A percentile compares a stretch with the other conserved stretches of the same genome.
These are phyloP conservation scores for Ascochyta clinopodiicola DNA, from an alignment of 2,329 filamentous ascomycete species.

Conservation along the genomic window DNA sequence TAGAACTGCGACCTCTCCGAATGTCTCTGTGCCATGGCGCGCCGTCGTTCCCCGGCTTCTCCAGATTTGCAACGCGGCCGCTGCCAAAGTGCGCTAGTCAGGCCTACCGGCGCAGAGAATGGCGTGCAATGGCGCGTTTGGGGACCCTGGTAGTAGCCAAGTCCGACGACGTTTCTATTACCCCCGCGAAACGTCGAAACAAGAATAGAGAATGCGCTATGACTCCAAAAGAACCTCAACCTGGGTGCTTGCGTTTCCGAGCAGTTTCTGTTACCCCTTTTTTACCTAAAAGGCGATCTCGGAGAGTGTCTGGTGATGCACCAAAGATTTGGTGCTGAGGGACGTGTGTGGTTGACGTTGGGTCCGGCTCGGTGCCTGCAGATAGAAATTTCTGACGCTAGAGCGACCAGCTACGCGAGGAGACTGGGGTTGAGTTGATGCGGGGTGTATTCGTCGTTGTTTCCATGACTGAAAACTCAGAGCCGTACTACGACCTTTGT, in stretches of 20 bases:
- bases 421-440: slow-evolving; percentile 10
- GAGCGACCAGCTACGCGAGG: slow-evolving; percentile 13
- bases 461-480: background rate
- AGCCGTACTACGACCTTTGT: background rate
- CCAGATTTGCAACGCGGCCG: slow-evolving; percentile 22
- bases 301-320: slow-evolving; percentile 31
- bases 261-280: slow-evolving; percentile 38
- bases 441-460: background rate
- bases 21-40: slow-evolving; percentile 16
- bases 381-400: slow-evolving; percentile 27
- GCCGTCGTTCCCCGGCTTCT: slow-evolving; percentile 18
- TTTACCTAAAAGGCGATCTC: slow-evolving; percentile 34
- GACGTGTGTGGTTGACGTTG: slow-evolving; percentile 29
- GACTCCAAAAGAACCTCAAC: slow-evolving; percentile 24
- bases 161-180: slow-evolving; percentile 26
- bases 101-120: slow-evolving; percentile 23
- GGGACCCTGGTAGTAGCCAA: slow-evolving; percentile 24
- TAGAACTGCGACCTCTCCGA: slow-evolving; percentile 28
- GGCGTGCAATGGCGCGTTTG: slow-evolving; percentile 30
- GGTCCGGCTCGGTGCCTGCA: slow-evolving; percentile 16
- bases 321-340: slow-evolving; percentile 18
- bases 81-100: slow-evolving; percentile 20
- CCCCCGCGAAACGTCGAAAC: slow-evolving; percentile 23
- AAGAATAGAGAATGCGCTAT: slow-evolving; percentile 26
- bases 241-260: slow-evolving; percentile 18